Evolutionary conservation across 768 basidiomycete species (phyloP).

Genomic region (Hypholoma sublateritium): DNA sequence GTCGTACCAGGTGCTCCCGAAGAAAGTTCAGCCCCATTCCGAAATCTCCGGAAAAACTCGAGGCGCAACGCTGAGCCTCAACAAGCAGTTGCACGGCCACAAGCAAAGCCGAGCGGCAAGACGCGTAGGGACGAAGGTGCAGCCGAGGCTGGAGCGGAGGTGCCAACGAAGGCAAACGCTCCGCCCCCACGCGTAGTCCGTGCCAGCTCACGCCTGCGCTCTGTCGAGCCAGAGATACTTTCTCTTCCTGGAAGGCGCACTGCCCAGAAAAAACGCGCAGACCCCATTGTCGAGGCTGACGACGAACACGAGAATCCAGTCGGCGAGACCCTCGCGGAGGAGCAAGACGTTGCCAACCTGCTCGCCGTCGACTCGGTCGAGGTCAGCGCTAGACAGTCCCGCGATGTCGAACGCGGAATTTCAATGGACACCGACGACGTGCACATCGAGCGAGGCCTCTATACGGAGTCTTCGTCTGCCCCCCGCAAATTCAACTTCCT

Average conservation of each 20-base stretch:
- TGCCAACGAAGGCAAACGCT: not conserved
- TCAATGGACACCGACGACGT: constrained; percentile 32
- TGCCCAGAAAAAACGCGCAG: constrained; percentile 25
- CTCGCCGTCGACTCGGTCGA: constrained; percentile 14
- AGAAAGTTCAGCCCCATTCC: constrained; percentile 2
- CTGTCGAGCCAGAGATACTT: constrained; percentile 1
- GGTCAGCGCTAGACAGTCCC: not conserved
- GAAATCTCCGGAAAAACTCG: constrained; percentile 3
- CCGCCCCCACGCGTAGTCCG: not conserved
- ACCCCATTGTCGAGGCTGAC: constrained; percentile 10
- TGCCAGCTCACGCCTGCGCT: constrained; percentile 7
- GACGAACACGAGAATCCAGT: constrained; percentile 10
- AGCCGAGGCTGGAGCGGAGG: not conserved
- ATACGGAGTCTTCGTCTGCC: not conserved
- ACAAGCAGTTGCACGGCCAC: not conserved
- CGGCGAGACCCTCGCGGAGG: constrained; percentile 24
- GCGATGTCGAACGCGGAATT: not conserved
- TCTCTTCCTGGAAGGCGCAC: constrained; percentile 19
- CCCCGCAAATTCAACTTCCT: constrained; percentile 1
- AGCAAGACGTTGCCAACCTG: constrained; percentile 27
- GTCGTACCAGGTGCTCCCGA: not conserved
- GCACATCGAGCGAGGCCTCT: constrained; percentile 16
- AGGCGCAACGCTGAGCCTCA: not conserved
- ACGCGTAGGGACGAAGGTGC: not conserved
- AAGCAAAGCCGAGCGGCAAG: not conserved